A percentile compares a stretch with the other conserved stretches of the same genome.
These are phyloP conservation scores for Xylaria cubensis DNA, from an alignment of 495 filamentous ascomycete species.

Conservation along the genomic window DNA sequence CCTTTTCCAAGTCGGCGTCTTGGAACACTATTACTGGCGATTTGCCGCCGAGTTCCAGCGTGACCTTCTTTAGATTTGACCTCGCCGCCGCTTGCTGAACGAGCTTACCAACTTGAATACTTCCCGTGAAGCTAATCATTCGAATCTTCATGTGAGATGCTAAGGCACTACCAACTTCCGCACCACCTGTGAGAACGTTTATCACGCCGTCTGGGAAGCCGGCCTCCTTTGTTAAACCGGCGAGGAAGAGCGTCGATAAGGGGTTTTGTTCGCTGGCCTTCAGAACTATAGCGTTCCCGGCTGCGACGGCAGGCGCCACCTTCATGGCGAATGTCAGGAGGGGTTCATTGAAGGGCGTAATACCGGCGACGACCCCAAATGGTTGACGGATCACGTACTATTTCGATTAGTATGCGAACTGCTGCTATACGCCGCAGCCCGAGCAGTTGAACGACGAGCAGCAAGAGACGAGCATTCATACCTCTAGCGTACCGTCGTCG, in stretches of 20 bases:
- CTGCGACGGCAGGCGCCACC: constrained; percentile 56
- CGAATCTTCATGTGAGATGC: constrained; percentile 59
- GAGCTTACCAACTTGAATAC: constrained; percentile 51
- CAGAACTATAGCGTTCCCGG: constrained; percentile 59
- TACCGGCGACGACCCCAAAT: constrained; percentile 43
- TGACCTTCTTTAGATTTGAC: constrained; percentile 73
- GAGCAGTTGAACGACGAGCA: neutral
- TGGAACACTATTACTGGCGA: constrained; percentile 73
- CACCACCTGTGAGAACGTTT: constrained; percentile 63
- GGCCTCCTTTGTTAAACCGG: constrained; percentile 57
- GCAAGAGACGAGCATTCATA: constrained; percentile 5
- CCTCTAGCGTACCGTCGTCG: constrained; percentile 30
- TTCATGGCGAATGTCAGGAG: constrained; percentile 60
- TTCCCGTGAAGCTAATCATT: constrained; percentile 66
- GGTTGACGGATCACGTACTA: constrained; percentile 40
- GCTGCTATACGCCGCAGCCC: neutral
- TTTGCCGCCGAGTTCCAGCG: constrained; percentile 85
- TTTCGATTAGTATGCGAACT: constrained; percentile 21
- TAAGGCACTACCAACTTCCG: constrained; percentile 57
- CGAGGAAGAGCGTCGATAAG: constrained; percentile 60
- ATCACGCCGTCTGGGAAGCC: constrained; percentile 66
- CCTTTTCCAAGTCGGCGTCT: constrained; percentile 73
- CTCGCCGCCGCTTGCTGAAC: constrained; percentile 52
- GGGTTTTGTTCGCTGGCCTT: constrained; percentile 61
- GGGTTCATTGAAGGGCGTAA: constrained; percentile 49